Base-by-base conservation (phyloP, 2,329 filamentous ascomycete genomes). In the Colletotrichum sojae region DNA sequence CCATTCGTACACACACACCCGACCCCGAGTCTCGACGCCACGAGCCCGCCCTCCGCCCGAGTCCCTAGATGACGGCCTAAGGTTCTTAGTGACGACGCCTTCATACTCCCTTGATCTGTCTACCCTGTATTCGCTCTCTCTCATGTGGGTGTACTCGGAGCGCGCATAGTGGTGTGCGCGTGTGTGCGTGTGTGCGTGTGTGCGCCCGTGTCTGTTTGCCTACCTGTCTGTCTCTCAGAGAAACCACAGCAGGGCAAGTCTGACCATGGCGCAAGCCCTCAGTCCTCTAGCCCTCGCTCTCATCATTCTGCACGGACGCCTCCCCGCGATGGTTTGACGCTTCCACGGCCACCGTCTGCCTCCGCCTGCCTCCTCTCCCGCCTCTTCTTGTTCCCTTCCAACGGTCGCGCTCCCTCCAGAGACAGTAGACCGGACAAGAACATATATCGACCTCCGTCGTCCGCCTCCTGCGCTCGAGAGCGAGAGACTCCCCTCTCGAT, bases 261-360 rank as follows among this genome's bases (percentile, higher is more conserved):
- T 60, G 55, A 54, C 55, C 62, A 56, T 66, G 55, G 62, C 66
- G 66, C 51, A 55, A 40, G 40, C 51, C 56, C 56, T 46, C 54
- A 60, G 49, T 64, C 40, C 55, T 46, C 48, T 55, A 60, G 55
- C 36, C 43, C 62, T 69, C 62, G 54, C 59, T 69, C 54, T 27
- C 54, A 69, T 51, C 55, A 59, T 60, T 60, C 60, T 66, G 66
- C 66, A 69, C 66, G 62, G 66, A 69, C 66, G 61, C 66, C 66
- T 66, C 61, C 61, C 66, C 61, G 62, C 66, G 61, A 69, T 60
- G 66, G 66, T 69, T 69, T 66, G 66, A 69, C 61, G 66, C 66
- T 65, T 65, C 66, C 12, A 60, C 46, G 59, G 39, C 46, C 46
- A 27, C 53, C 60, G 53, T 59, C 52, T 65, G 36, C 55, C 62